These are phyloP conservation scores for Taphrina confusa DNA, from an alignment of 1,139 yeast species.

Conservation along the genomic window DNA sequence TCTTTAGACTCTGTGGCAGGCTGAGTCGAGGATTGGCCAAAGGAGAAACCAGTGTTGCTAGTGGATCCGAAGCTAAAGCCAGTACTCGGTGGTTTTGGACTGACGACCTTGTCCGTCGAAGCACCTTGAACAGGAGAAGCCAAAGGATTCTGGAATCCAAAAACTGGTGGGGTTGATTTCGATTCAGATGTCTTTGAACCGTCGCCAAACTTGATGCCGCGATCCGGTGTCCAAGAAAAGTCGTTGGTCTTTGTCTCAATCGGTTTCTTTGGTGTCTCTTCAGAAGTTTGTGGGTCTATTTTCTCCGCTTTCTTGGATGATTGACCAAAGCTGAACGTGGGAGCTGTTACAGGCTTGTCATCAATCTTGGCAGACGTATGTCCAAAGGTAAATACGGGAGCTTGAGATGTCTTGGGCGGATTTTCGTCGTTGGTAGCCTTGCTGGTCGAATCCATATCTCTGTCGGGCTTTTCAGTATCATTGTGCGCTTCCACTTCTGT, in stretches of 20 bases:
- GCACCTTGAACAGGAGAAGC: conserved; percentile 28
- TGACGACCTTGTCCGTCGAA: not conserved
- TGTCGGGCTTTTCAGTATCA: not conserved
- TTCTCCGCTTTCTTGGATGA: not conserved
- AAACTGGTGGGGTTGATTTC: conserved; percentile 38
- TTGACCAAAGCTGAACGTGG: not conserved
- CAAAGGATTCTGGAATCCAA: conserved; percentile 34
- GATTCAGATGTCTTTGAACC: conserved; percentile 33
- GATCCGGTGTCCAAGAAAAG: conserved; percentile 47
- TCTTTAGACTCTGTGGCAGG: not conserved
- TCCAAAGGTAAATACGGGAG: conserved; percentile 26
- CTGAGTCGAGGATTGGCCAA: conserved; percentile 12
- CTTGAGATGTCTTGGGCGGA: too few species aligned
- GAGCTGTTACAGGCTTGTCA: not conserved
- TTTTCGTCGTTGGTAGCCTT: too few species aligned
- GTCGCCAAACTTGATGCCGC: conserved; percentile 46
- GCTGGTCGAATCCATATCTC: too few species aligned
- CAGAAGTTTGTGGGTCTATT: not conserved
- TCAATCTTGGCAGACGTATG: not conserved
- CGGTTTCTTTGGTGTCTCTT: conserved; percentile 5
- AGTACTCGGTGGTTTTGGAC: conserved; percentile 3
- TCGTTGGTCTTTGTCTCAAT: conserved; percentile 7
- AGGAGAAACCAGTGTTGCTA: conserved; percentile 16
- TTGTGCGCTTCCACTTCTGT: not conserved
- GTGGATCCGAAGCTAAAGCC: conserved; percentile 18